Conservation (phyloP, 768 basidiomycete genomes). For the Auricularia sp. region DNA sequence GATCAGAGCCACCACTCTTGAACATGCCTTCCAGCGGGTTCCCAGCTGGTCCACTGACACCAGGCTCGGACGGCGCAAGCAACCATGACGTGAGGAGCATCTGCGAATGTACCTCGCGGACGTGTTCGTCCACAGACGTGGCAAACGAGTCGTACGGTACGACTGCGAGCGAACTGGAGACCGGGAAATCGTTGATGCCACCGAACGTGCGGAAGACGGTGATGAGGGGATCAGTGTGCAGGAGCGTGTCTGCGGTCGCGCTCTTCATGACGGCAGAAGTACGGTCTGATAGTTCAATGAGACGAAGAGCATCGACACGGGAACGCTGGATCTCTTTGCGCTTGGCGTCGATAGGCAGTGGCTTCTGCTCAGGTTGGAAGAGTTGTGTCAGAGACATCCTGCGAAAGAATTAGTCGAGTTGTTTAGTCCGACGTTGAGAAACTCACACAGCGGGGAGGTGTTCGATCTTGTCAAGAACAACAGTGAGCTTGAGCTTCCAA, state of each 20-base stretch:
- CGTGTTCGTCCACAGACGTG: slow-evolving; percentile 51
- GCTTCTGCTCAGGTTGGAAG: slow-evolving; percentile 31
- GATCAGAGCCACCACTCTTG: slow-evolving; percentile 38
- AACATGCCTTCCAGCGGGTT: slow-evolving; percentile 80
- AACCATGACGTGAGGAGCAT: slow-evolving; percentile 85
- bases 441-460: slow-evolving; percentile 54
- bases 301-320: slow-evolving; percentile 64
- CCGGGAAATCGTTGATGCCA: slow-evolving; percentile 52
- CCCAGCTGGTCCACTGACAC: slow-evolving; percentile 17
- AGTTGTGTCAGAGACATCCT: slow-evolving; percentile 71
- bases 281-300: slow-evolving; percentile 83
- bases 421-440: too few relatives aligned
- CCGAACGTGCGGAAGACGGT: slow-evolving; percentile 73
- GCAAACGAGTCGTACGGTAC: slow-evolving; percentile 70
- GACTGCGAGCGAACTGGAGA: slow-evolving; percentile 64
- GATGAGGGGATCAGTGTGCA: slow-evolving; percentile 61
- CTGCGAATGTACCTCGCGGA: slow-evolving; percentile 46
- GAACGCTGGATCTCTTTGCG: not conserved
- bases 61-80: slow-evolving; percentile 27
- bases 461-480: slow-evolving; percentile 75
- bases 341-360: not conserved
- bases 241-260: slow-evolving; percentile 59
- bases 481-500: slow-evolving; percentile 48
- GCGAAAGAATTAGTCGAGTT: not conserved
- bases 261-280: slow-evolving; percentile 82